Base-by-base conservation (phyloP, 805 yeast genomes). In the Scheffersomyces stipitis region DNA sequence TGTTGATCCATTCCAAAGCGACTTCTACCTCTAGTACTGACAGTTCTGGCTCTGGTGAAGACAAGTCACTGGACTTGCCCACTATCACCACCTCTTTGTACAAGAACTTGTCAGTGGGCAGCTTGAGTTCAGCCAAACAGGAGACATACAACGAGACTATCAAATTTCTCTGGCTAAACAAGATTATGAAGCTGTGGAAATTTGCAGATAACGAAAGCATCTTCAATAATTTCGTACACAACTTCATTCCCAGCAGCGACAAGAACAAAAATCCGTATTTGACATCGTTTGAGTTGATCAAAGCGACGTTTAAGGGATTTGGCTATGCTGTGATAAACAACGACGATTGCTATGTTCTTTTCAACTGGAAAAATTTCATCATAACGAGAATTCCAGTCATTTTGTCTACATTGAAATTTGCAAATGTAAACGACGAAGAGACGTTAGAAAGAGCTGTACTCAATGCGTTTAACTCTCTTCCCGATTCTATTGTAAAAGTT, bases 321-420 rank as follows among this genome's bases (percentile, higher is more conserved):
- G 40, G 46, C 4, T 36, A 40, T 12, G 52, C 58, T 0, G 31
- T 52, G 4, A 18, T 22, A 17, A 49, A 53, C 30, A 44, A 49
- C n/a, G 59, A 52, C 13, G 41, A 49, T 5, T 40, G 49, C 3
- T 61, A 52, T 35, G 49, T 64, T 12, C 33, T 49, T 5, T 58
- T 56, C 45, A 65, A 63, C 43, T 66, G 69, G 66, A 49, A 52
- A 30, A 66, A 56, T 37, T 69, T 58, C 38, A 48, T 69, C 4
- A 45, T 58, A 3, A 51, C 66, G 12, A 43, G 58, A 26, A 28
- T 66, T 6, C 64, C 68, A 2, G 38, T 38, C 5, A 42, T 61
- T 8, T 36, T 66, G 7, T 41, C 49, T 13, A 35, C 37, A 9
- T 48, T 53, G 13, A 51, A 51, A 33, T 27, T 44, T 18, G 31